Evolutionary conservation across 108 stramenopile genomes (phyloP), one percentile per base, ranked within the genome.

Genomic region (Schizochytrium sp.): DNA sequence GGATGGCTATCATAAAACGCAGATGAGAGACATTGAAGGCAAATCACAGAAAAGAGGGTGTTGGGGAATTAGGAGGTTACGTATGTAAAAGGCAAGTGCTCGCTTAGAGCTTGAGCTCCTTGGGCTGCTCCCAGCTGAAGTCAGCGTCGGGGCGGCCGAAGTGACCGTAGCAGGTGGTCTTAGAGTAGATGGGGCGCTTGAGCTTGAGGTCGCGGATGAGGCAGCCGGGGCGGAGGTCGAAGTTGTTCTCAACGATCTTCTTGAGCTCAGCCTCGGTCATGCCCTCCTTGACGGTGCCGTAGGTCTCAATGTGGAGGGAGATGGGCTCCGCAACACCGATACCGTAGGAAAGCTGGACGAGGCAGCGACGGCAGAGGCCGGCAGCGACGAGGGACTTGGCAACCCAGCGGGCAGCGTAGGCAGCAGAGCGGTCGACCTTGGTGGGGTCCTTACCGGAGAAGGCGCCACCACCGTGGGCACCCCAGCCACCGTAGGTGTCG

Each of bases 41-140:
- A 28, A 28, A 28, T 28, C 28, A 28, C 28, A 28, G 28, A 28
- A 28, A 28, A 28, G 28, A 28, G 28, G 28, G 28, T 28, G 28
- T 28, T 28, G 28, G 28, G 28, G 28, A 28, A 28, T 28, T 28
- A 28, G 28, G 28, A 28, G 28, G 28, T 28, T 28, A 28, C 28
- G 28, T 28, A 28, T 28, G 28, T 28, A 28, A 28, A 28, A 28
- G 28, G 28, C 28, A 28, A 28, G 28, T 28, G 57, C 57, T 17
- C 42, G 8, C 42, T 89, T 96, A 97, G 92, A 94, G 92, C 90
- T 92, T 90, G 56, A 97, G 92, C 89, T 96, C 95, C 83, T 96
- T 95, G 57, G 93, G 90, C 55, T 93, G 93, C 95, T 98, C 98
- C 98, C 98, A 98, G 60, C 96, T 95, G 94, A 98, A 98, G 95